phyloP scores from a whole-genome alignment of 495 filamentous ascomycete genomes.

The Lophiostoma macrostomum region DNA sequence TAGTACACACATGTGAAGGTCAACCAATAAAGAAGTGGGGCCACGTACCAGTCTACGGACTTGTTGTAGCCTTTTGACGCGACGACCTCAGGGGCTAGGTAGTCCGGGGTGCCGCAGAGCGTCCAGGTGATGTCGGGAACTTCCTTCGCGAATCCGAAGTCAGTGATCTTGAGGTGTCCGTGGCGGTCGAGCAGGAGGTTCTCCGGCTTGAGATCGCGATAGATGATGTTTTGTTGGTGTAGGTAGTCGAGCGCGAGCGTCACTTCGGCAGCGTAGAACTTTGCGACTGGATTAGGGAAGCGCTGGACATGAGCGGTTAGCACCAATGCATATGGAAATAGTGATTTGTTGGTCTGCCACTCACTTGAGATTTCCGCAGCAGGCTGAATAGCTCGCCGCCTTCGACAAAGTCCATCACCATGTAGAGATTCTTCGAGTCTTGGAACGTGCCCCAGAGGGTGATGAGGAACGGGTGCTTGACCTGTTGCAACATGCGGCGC shows the following conservation, averaged over 20 bases:
- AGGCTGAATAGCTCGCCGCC: conserved; percentile 96
- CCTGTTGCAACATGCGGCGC: conserved; percentile 86
- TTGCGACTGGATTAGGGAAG: conserved; percentile 97
- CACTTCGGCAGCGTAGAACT: conserved; percentile 98
- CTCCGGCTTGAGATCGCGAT: conserved; percentile 95
- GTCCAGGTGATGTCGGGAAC: conserved; percentile 99
- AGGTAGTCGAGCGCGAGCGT: conserved; percentile 93
- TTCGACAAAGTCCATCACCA: conserved; percentile 99
- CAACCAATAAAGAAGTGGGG: conserved; percentile 6
- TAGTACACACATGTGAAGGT: conserved; percentile 10
- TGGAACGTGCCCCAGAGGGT: conserved; percentile 98
- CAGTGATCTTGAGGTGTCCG: conserved; percentile 96
- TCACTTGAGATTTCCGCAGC: conserved; percentile 91
- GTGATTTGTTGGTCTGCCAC: conserved; percentile 37
- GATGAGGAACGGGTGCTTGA: conserved; percentile 95
- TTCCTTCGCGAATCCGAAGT: conserved; percentile 98
- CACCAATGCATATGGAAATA: not conserved
- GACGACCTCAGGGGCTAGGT: conserved; percentile 94
- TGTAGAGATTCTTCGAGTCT: conserved; percentile 91
- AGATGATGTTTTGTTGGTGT: conserved; percentile 93
- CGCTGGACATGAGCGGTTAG: too few species aligned
- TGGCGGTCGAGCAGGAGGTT: conserved; percentile 93
- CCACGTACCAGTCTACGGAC: conserved; percentile 97
- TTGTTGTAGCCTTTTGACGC: conserved; percentile 98
- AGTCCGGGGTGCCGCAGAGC: conserved; percentile 96